Evolutionary conservation across 371 early-diverging fungal species (phyloP).

Genomic region (Mortierella sp.): DNA sequence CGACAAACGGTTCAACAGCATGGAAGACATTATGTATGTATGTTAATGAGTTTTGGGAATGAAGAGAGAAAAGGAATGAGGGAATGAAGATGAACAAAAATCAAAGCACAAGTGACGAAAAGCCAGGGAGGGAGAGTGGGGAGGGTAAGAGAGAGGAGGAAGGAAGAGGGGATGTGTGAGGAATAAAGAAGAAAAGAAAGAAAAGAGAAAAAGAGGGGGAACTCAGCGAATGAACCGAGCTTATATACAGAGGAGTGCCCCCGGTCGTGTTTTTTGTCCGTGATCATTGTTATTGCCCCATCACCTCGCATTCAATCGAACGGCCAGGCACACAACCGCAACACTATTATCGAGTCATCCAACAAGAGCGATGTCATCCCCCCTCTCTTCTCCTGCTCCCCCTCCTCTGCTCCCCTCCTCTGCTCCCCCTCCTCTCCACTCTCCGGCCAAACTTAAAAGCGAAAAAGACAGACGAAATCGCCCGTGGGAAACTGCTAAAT

Average conservation of each 20-base stretch:
- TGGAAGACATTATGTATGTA: slow-evolving; percentile 42
- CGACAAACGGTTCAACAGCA: slow-evolving; percentile 44
- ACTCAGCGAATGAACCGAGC: background rate
- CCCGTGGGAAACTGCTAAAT: slow-evolving; percentile 22
- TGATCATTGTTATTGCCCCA: background rate
- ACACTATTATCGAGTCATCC: slow-evolving; percentile 3
- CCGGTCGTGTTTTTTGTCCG: slow-evolving; percentile 2
- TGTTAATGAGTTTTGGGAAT: background rate
- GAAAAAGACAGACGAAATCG: background rate
- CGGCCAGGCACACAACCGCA: background rate
- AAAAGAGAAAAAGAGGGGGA: background rate
- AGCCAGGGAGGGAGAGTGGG: background rate
- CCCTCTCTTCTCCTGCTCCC: background rate
- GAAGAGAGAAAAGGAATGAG: slow-evolving; percentile 9
- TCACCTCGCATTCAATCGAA: background rate
- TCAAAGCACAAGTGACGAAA: background rate
- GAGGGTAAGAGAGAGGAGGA: background rate
- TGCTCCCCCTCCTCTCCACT: background rate
- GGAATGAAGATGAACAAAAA: background rate
- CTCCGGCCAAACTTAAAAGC: slow-evolving; percentile 2
- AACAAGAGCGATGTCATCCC: background rate
- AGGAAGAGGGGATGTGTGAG: too few species aligned
- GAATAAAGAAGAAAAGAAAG: background rate
- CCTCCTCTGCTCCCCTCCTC: background rate
- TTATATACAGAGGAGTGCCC: background rate